Evolutionary conservation across 1,284 basidiomycete species (phyloP).

Genomic region (Malassezia brasiliensis): DNA sequence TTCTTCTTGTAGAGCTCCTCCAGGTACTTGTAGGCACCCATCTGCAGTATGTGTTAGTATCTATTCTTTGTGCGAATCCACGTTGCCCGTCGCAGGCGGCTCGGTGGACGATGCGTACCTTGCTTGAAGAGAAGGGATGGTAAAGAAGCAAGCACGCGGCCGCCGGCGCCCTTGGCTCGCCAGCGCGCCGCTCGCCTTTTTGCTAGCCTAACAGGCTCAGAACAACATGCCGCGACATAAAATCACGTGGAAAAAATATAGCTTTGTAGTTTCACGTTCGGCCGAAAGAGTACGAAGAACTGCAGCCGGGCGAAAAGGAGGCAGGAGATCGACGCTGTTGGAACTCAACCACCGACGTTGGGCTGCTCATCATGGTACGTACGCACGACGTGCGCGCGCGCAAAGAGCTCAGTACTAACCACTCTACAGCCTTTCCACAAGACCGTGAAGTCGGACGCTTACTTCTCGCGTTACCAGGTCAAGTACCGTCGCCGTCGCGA

Average conservation of each 20-base stretch:
- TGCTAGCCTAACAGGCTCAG: neutral
- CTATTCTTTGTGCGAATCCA: neutral
- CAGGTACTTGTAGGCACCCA: slow-evolving; percentile 84
- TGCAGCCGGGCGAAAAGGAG: slow-evolving; percentile 5
- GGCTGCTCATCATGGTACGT: slow-evolving; percentile 18
- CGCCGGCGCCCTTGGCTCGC: neutral
- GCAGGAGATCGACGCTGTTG: neutral
- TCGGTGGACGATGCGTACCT: slow-evolving; percentile 9
- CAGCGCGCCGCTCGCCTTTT: neutral
- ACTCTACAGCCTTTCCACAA: slow-evolving; percentile 52
- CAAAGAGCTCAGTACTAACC: slow-evolving; percentile 1
- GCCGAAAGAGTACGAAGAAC: slow-evolving; percentile 15
- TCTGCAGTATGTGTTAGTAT: slow-evolving; percentile 21
- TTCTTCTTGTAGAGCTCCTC: slow-evolving; percentile 68
- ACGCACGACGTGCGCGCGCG: neutral
- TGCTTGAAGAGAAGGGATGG: slow-evolving; percentile 13
- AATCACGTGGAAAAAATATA: slow-evolving; percentile 4
- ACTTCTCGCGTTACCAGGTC: slow-evolving; percentile 77
- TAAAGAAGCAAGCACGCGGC: slow-evolving; percentile 8
- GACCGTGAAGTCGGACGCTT: slow-evolving; percentile 59
- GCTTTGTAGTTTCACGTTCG: slow-evolving; percentile 13
- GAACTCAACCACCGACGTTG: slow-evolving; percentile 14
- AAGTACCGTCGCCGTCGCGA: slow-evolving; percentile 63
- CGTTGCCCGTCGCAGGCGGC: no score
- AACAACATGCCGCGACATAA: neutral